Percentiles rank a stretch among this genome's conserved stretches.
Evolutionary conservation across 805 yeast species (phyloP).

Genomic region (Metschnikowia vanudenii): DNA sequence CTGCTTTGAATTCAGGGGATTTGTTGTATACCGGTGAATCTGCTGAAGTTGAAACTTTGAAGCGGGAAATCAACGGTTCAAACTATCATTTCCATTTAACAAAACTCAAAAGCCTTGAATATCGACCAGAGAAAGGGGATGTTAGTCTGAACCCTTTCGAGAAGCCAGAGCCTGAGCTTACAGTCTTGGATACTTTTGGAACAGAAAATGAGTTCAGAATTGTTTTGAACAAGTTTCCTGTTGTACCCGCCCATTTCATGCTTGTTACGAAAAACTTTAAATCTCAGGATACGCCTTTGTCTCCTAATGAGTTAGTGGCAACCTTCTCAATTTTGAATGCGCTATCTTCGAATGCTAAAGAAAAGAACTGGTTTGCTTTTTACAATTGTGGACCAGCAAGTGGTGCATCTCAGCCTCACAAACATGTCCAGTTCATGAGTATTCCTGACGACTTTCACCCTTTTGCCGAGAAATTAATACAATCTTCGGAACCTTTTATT

Average conservation of each 20-base stretch:
- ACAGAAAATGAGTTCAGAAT: conserved; percentile 53
- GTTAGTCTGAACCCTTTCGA: conserved; percentile 67
- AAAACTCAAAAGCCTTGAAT: conserved; percentile 33
- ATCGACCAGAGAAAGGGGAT: conserved; percentile 42
- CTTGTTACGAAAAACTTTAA: conserved; percentile 73
- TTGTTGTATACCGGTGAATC: conserved; percentile 53
- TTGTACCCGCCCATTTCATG: conserved; percentile 74
- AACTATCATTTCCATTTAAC: conserved; percentile 29
- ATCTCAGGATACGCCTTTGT: conserved; percentile 68
- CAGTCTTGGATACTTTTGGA: conserved; percentile 54
- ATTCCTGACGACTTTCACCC: conserved; percentile 60
- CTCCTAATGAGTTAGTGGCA: conserved; percentile 65
- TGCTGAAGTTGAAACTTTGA: conserved; percentile 23
- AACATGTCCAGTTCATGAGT: conserved; percentile 83
- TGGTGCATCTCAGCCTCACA: conserved; percentile 95
- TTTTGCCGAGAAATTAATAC: conserved; percentile 49
- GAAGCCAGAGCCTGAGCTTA: conserved; percentile 73
- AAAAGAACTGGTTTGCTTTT: conserved; percentile 67
- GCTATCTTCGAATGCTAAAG: conserved; percentile 39
- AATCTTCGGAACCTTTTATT: conserved; percentile 49
- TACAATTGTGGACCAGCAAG: conserved; percentile 85
- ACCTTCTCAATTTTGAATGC: conserved; percentile 53
- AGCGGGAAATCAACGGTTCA: conserved; percentile 11
- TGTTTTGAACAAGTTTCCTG: conserved; percentile 84
- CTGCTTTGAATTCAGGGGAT: conserved; percentile 47